A percentile compares a stretch with the other conserved stretches of the same genome.
Evolutionary conservation across 2,329 filamentous ascomycete species (phyloP).

Genomic region (Septoria linicola): DNA sequence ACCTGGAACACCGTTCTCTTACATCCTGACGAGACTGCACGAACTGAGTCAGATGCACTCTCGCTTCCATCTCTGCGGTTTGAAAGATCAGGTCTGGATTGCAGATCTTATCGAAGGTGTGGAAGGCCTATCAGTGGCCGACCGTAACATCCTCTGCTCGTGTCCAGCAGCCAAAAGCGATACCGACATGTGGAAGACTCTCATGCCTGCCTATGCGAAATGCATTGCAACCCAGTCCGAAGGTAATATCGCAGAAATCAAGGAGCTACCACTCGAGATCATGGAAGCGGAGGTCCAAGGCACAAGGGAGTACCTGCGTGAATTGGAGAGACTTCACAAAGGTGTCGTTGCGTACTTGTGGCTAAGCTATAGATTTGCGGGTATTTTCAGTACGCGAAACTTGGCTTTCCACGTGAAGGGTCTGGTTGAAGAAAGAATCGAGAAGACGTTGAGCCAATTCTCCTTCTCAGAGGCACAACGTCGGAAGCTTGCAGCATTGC

Average conservation of each 20-base stretch:
- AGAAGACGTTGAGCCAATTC: constrained; percentile 60
- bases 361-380: constrained; percentile 85
- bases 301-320: constrained; percentile 59
- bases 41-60: constrained; percentile 64
- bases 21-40: constrained; percentile 72
- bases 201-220: constrained; percentile 64
- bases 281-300: constrained; percentile 59
- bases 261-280: constrained; percentile 67
- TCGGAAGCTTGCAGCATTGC: constrained; percentile 29
- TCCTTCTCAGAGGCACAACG: constrained; percentile 41
- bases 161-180: constrained; percentile 65
- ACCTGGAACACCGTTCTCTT: constrained; percentile 74
- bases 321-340: constrained; percentile 77
- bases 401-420: constrained; percentile 77
- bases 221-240: constrained; percentile 67
- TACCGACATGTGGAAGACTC: constrained; percentile 41
- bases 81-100: constrained; percentile 63
- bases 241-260: constrained; percentile 70
- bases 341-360: constrained; percentile 83
- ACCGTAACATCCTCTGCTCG: constrained; percentile 73
- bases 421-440: constrained; percentile 74
- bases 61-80: constrained; percentile 68
- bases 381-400: constrained; percentile 71
- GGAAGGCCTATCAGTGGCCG: constrained; percentile 64
- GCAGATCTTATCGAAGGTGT: constrained; percentile 74